Conservation (phyloP, 345 rosid genomes). For the Corchorus olitorius region DNA sequence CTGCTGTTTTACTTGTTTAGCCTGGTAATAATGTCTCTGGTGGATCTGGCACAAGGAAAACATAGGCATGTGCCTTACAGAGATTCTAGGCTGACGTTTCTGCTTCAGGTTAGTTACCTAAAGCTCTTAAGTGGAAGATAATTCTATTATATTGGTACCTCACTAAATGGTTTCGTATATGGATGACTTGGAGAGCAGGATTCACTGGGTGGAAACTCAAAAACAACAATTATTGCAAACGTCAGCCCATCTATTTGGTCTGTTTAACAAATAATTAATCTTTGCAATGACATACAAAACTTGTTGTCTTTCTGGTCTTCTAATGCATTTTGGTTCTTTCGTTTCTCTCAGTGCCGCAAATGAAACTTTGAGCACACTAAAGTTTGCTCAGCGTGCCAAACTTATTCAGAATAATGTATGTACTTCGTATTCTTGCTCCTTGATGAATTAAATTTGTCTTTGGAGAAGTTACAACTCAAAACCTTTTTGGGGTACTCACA, state of each 20-base stretch:
- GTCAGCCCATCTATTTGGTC: slow-evolving; percentile 93
- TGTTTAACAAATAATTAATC: slow-evolving; percentile 29
- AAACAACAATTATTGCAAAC: slow-evolving; percentile 91
- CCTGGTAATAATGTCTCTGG: slow-evolving; percentile 93
- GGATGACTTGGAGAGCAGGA: slow-evolving; percentile 58
- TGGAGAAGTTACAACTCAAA: slow-evolving; percentile 8
- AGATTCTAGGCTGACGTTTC: slow-evolving; percentile 96
- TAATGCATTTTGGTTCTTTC: slow-evolving; percentile 24
- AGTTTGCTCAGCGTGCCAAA: slow-evolving; percentile 97
- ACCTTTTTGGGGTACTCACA: slow-evolving; percentile 18
- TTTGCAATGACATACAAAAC: neutral
- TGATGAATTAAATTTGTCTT: slow-evolving; percentile 5
- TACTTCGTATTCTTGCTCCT: slow-evolving; percentile 18
- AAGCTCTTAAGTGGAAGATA: slow-evolving; percentile 21
- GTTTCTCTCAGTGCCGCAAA: slow-evolving; percentile 64
- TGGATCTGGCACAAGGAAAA: slow-evolving; percentile 95
- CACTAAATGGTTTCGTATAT: slow-evolving; percentile 11
- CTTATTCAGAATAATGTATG: slow-evolving; percentile 89
- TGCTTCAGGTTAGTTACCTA: slow-evolving; percentile 72
- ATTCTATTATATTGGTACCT: neutral
- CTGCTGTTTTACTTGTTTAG: slow-evolving; percentile 41
- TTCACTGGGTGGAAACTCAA: slow-evolving; percentile 94
- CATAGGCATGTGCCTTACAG: slow-evolving; percentile 94
- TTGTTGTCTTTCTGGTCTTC: slow-evolving; percentile 10
- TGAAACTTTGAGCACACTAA: slow-evolving; percentile 93